Conservation (phyloP, 257 asterid species). For the Cruciata laevipes region DNA sequence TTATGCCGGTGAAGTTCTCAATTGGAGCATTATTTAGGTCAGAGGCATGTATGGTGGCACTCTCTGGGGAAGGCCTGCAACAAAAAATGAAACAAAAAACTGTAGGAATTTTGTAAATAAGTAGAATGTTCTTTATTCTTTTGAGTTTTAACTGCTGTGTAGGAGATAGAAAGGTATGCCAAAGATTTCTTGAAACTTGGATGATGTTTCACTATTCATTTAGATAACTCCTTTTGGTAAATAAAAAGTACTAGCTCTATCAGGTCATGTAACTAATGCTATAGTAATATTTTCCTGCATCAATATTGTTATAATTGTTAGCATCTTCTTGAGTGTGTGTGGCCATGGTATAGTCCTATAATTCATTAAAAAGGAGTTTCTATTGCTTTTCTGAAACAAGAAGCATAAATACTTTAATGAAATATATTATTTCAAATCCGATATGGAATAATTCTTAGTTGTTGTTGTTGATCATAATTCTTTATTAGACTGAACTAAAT, state of each 20-base stretch:
- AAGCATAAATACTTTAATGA: background rate
- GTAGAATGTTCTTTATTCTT: slow-evolving; percentile 19
- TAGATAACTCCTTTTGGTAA: background rate
- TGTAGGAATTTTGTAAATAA: slow-evolving; percentile 22
- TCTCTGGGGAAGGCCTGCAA: background rate
- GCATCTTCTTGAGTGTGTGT: no score
- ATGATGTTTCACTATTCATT: background rate
- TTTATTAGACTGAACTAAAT: no score
- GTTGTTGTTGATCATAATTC: no score
- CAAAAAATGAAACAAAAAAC: background rate
- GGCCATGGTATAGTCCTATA: no score
- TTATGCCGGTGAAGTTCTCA: background rate
- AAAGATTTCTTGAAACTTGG: background rate
- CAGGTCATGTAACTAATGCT: background rate
- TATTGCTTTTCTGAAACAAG: background rate
- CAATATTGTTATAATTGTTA: background rate
- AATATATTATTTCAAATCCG: background rate
- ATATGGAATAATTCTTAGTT: background rate
- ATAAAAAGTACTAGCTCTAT: background rate
- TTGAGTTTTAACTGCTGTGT: slow-evolving; percentile 5
- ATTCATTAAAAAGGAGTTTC: background rate
- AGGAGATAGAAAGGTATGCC: background rate
- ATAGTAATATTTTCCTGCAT: background rate
- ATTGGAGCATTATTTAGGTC: slow-evolving; percentile 10
- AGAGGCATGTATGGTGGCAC: background rate